These are phyloP conservation scores for Reticulascus tulasneorum DNA, from an alignment of 2,329 filamentous ascomycete species.

Conservation along the genomic window DNA sequence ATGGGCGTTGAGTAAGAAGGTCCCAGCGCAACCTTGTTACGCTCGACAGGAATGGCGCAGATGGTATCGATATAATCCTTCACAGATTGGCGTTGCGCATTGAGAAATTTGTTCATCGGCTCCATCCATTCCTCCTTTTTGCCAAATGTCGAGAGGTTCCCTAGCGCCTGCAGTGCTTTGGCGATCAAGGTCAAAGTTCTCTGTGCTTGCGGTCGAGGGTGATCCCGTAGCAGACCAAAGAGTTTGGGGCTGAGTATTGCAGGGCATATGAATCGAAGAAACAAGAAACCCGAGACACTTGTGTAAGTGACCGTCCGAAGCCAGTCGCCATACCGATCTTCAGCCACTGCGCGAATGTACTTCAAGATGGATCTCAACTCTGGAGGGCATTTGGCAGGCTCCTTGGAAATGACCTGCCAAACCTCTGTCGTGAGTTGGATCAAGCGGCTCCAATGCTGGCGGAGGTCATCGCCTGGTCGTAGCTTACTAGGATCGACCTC, in stretches of 20 bases:
- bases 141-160: slow-evolving; percentile 86
- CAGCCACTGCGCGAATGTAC: slow-evolving; percentile 86
- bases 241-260: slow-evolving; percentile 95
- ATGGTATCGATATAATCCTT: slow-evolving; percentile 84
- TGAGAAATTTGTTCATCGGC: slow-evolving; percentile 89
- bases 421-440: slow-evolving; percentile 74
- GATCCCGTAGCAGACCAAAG: slow-evolving; percentile 78
- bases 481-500: slow-evolving; percentile 91
- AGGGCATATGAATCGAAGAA: slow-evolving; percentile 91
- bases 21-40: slow-evolving; percentile 53
- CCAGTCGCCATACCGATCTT: slow-evolving; percentile 92
- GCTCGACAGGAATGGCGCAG: slow-evolving; percentile 75
- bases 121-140: slow-evolving; percentile 99
- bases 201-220: slow-evolving; percentile 77
- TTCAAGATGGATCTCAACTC: slow-evolving; percentile 84
- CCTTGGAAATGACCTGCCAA: slow-evolving; percentile 77
- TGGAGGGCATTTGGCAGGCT: slow-evolving; percentile 70
- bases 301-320: slow-evolving; percentile 86
- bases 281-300: slow-evolving; percentile 91
- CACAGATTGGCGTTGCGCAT: slow-evolving; percentile 70
- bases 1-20: slow-evolving; percentile 84
- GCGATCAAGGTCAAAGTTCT: slow-evolving; percentile 88
- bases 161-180: slow-evolving; percentile 85
- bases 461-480: slow-evolving; percentile 61
- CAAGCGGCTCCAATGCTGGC: slow-evolving; percentile 78